Conservation (phyloP, 148 eudicot genomes). For the Drosera capensis region DNA sequence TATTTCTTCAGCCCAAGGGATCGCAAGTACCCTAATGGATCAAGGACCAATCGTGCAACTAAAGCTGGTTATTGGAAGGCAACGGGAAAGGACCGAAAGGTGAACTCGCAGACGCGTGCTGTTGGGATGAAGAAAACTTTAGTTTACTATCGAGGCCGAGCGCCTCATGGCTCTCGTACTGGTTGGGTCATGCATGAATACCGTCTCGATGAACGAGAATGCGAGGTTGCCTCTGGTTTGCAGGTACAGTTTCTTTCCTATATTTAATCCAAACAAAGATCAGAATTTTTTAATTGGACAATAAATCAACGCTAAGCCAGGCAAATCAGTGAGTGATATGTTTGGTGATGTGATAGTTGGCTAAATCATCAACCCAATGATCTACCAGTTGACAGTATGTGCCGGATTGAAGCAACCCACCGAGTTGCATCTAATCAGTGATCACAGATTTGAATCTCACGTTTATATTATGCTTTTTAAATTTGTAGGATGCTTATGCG, state of each 20-base stretch:
- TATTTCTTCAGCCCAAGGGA: conserved; percentile 84
- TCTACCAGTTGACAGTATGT: too few species aligned
- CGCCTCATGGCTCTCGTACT: conserved; percentile 69
- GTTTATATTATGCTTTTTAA: neutral
- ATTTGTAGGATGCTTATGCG: conserved; percentile 44
- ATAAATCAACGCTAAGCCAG: too few species aligned
- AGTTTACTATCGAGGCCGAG: conserved; percentile 81
- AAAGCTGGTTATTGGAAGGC: conserved; percentile 93
- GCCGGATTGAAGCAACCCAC: too few species aligned
- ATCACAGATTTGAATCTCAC: neutral
- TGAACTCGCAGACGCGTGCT: conserved; percentile 48
- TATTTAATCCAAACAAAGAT: neutral
- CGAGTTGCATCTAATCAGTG: too few species aligned
- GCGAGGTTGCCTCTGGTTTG: conserved; percentile 45
- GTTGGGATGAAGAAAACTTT: conserved; percentile 90
- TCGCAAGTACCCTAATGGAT: conserved; percentile 77
- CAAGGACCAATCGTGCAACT: conserved; percentile 84
- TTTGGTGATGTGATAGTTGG: neutral
- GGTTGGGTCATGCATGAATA: conserved; percentile 97
- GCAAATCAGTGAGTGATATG: neutral
- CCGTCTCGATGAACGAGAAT: conserved; percentile 74
- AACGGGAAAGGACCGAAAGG: conserved; percentile 74
- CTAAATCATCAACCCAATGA: neutral
- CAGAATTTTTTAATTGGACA: too few species aligned
- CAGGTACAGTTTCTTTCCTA: conserved; percentile 22